These are phyloP conservation scores for Ophiocordyceps sinensis DNA, from an alignment of 2,329 filamentous ascomycete species.

Conservation along the genomic window DNA sequence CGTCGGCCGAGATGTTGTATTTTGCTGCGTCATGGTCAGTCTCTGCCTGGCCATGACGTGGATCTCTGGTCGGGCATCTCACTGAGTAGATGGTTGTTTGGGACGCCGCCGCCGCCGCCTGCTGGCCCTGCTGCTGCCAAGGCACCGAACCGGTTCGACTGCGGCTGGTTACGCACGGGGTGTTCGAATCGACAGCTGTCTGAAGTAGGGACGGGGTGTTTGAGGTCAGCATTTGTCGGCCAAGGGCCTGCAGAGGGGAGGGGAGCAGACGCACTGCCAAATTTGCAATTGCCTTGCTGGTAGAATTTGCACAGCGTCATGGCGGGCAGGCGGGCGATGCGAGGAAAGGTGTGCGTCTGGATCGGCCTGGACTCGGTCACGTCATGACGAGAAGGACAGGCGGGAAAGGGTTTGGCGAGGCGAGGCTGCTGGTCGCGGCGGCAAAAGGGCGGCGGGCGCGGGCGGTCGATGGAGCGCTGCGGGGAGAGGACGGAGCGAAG, in stretches of 20 bases:
- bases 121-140: slow-evolving; percentile 17
- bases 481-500: slow-evolving; percentile 3
- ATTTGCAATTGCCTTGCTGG: slow-evolving; percentile 36
- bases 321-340: slow-evolving; percentile 3
- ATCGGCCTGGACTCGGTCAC: background rate
- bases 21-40: slow-evolving; percentile 11
- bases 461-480: slow-evolving; percentile 1
- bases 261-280: slow-evolving; percentile 27
- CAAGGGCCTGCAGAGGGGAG: no score
- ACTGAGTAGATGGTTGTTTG: slow-evolving; percentile 9
- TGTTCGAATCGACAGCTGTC: slow-evolving; percentile 42
- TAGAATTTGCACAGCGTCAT: slow-evolving; percentile 34
- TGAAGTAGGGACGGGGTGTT: slow-evolving; percentile 10
- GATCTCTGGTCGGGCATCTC: background rate
- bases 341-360: background rate
- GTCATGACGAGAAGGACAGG: background rate
- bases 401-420: background rate
- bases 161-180: slow-evolving; percentile 21
- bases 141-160: slow-evolving; percentile 42
- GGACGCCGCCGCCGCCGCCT: slow-evolving; percentile 9
- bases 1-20: slow-evolving; percentile 40
- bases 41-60: background rate
- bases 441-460: background rate
- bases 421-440: background rate
- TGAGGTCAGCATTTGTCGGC: background rate